These are phyloP conservation scores for Rhynchosporium secalis DNA, from an alignment of 2,329 filamentous ascomycete genomes.

Conservation along the genomic window DNA sequence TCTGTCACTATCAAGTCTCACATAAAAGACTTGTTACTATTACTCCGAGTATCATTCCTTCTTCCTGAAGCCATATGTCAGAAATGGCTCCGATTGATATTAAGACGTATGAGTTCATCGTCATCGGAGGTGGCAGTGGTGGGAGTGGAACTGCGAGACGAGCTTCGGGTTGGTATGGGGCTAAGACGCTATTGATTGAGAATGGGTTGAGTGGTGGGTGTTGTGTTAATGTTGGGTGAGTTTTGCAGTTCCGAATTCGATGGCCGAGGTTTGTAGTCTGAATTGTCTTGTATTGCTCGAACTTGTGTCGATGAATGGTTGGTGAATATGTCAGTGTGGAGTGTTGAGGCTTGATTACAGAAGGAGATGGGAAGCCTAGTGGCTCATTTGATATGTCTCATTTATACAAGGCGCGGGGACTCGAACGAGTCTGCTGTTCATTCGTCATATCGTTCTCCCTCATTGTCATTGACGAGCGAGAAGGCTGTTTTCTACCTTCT, in stretches of 20 bases:
- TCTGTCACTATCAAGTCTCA: neutral
- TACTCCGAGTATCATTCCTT: neutral
- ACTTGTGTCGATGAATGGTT: too few relatives aligned
- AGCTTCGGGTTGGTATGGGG: slow-evolving; percentile 52
- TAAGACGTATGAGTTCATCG: slow-evolving; percentile 53
- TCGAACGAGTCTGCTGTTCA: too few relatives aligned
- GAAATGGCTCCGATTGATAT: slow-evolving; percentile 24
- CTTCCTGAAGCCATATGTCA: neutral
- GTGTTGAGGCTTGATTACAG: too few relatives aligned
- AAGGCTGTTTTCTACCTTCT: too few relatives aligned
- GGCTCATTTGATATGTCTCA: too few relatives aligned
- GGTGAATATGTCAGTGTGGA: too few relatives aligned
- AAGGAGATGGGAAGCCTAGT: too few relatives aligned
- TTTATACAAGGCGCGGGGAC: too few relatives aligned
- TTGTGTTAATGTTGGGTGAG: slow-evolving; percentile 55
- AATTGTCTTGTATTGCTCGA: too few relatives aligned
- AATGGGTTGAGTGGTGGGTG: slow-evolving; percentile 49
- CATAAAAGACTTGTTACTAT: neutral
- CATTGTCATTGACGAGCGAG: too few relatives aligned
- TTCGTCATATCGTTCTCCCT: too few relatives aligned
- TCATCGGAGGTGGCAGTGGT: slow-evolving; percentile 53
- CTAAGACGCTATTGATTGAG: slow-evolving; percentile 52
- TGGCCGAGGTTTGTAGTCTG: neutral
- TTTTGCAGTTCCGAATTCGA: slow-evolving; percentile 9
- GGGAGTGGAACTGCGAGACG: slow-evolving; percentile 50